Base-by-base conservation (phyloP, 768 basidiomycete species). In the Lentinula detonsa region DNA sequence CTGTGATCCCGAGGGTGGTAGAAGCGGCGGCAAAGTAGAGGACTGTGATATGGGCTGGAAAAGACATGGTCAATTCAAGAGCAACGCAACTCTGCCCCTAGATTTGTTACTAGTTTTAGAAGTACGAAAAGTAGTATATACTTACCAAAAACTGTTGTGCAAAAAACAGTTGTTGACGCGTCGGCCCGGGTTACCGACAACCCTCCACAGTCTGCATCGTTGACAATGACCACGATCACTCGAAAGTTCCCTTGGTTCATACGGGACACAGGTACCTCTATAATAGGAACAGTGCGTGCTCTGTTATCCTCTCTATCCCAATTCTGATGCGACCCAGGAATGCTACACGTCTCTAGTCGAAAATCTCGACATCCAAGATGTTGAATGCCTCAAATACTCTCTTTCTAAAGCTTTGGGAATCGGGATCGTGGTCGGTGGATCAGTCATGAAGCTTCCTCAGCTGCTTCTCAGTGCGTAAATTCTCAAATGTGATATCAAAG, bases 401-500 rank as follows among this genome's bases (percentile, higher is more conserved):
- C 71, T 97, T 57, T 97, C 95, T 2, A 98, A 98, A 70, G 95
- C 87, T 0, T 76, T 99, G 6, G 95, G 97, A 0, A 75, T 99
- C 15, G 96, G 89, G 0, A 95, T 98, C 55, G 95, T 98, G 46
- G 77, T 91, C 1, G 96, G 91, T 45, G 95, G 95, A 0, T 87
- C 89, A 2, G 91, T 99, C 63, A 91, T 99, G 86, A 99, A 99
- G 74, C 83, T 98, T 2, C 96, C 96, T 1, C 96, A 98, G 71
- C 77, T 97, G n/a, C 67, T 91, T 33, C 81, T 93, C 58, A 92
- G 91, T 92, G 66, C 69, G 90, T 77, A 37, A 10, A 37, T 16
- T 33, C 52, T 18, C 8, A 31, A 16, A 3, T 40, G 53, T 39
- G 5, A 57, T 28, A 45, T 42, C 52, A 59, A 63, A 23, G 63